These are phyloP conservation scores for Begonia masoniana DNA, from an alignment of 306 rosid genomes.

Conservation along the genomic window DNA sequence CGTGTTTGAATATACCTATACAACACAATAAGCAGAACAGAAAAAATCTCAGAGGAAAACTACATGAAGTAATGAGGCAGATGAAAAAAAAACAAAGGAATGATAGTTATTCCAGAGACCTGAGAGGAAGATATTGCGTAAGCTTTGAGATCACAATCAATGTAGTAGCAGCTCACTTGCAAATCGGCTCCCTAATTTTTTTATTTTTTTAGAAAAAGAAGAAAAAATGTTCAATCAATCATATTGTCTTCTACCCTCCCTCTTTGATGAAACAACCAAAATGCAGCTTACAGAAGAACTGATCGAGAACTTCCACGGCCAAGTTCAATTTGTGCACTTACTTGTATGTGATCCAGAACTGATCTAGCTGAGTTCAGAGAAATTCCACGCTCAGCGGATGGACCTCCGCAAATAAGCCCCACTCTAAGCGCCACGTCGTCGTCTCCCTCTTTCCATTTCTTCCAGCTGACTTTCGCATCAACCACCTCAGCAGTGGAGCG, in stretches of 20 bases:
- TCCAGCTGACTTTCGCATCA: slow-evolving; percentile 12
- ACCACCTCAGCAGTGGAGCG: slow-evolving; percentile 24
- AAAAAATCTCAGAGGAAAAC: slow-evolving; percentile 1
- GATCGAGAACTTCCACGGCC: too few species aligned
- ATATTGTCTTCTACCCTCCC: too few species aligned
- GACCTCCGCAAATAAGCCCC: slow-evolving; percentile 86
- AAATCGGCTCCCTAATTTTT: slow-evolving; percentile 59
- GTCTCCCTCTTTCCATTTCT: slow-evolving; percentile 9
- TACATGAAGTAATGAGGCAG: not conserved
- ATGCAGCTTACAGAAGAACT: too few species aligned
- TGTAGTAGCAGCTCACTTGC: slow-evolving; percentile 72
- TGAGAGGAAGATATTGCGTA: slow-evolving; percentile 81
- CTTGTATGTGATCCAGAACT: slow-evolving; percentile 84
- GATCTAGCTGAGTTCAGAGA: slow-evolving; percentile 93
- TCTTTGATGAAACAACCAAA: not conserved
- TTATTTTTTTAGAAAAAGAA: not conserved
- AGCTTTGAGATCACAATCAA: slow-evolving; percentile 64
- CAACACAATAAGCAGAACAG: slow-evolving; percentile 4
- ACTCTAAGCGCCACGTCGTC: slow-evolving; percentile 38
- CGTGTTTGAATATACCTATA: slow-evolving; percentile 84
- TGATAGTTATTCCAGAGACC: slow-evolving; percentile 26
- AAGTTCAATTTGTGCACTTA: not conserved
- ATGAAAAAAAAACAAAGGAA: not conserved
- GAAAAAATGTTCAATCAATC: too few species aligned
- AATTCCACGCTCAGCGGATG: slow-evolving; percentile 95